Evolutionary conservation across 306 rosid genomes (phyloP).

Genomic region (Sicyos baderoa): DNA sequence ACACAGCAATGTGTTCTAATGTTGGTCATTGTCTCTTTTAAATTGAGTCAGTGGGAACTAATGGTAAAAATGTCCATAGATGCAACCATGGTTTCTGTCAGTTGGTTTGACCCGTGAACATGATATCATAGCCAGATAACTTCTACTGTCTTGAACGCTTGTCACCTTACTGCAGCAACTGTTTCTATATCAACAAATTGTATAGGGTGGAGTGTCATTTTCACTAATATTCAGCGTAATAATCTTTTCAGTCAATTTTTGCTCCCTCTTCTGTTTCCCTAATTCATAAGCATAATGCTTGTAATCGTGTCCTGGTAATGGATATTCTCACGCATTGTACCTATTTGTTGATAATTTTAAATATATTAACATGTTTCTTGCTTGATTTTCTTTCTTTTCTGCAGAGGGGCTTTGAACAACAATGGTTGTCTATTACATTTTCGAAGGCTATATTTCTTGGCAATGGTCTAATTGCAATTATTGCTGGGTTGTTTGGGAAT

Average conservation of each 20-base stretch:
- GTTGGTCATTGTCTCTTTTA: neutral
- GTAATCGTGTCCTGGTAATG: neutral
- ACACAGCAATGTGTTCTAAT: too few relatives aligned
- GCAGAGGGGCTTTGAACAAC: constrained; percentile 94
- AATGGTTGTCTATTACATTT: constrained; percentile 85
- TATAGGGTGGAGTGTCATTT: neutral
- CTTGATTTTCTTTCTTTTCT: constrained; percentile 11
- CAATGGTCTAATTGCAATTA: constrained; percentile 81
- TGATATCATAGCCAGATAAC: neutral
- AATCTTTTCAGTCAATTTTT: neutral
- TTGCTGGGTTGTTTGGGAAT: constrained; percentile 84
- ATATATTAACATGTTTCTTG: neutral
- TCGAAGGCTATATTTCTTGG: constrained; percentile 93
- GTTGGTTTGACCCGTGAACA: neutral
- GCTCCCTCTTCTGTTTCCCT: neutral
- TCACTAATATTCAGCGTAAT: neutral
- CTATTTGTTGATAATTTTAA: neutral
- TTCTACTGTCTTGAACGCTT: neutral
- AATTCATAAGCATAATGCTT: constrained; percentile 1
- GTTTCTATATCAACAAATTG: constrained; percentile 3
- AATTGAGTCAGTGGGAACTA: constrained; percentile 14
- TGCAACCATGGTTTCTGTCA: neutral
- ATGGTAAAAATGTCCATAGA: neutral
- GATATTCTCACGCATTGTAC: neutral
- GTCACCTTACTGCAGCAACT: constrained; percentile 1